A percentile compares a stretch with the other conserved stretches of the same genome.
Evolutionary conservation across 306 rosid genomes (phyloP).

Genomic region (Herpetospermum pedunculosum): DNA sequence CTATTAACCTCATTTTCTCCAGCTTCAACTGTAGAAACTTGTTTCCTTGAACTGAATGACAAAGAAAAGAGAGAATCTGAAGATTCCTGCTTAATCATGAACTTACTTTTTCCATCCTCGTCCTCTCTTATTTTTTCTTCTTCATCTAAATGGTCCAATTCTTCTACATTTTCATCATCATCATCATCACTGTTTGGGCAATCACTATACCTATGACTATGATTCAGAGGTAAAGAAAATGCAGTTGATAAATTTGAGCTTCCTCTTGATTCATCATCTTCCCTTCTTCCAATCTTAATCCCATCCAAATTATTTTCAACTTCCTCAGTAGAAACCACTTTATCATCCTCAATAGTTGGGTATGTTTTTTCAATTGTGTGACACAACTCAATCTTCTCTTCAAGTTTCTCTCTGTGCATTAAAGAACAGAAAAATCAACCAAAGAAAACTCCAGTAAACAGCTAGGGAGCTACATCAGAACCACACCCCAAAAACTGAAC

Average conservation of each 20-base stretch:
- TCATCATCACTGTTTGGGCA: conserved; percentile 17
- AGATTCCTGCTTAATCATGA: conserved; percentile 29
- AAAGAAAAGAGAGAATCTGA: conserved; percentile 76
- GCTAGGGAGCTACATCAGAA: not conserved
- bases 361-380: conserved; percentile 14
- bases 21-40: conserved; percentile 21
- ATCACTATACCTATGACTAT: conserved; percentile 21
- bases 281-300: conserved; percentile 2
- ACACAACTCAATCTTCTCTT: conserved; percentile 17
- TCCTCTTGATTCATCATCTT: conserved; percentile 11
- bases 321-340: conserved; percentile 13
- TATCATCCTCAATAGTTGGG: conserved; percentile 11
- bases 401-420: conserved; percentile 26
- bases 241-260: conserved; percentile 7
- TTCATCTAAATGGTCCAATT: conserved; percentile 7
- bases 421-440: not conserved
- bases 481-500: not conserved
- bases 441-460: not conserved
- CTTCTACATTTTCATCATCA: conserved; percentile 1
- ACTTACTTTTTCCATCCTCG: not conserved
- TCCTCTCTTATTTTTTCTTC: conserved; percentile 3
- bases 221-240: not conserved
- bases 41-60: conserved; percentile 36
- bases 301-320: conserved; percentile 11
- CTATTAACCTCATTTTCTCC: conserved; percentile 54